A percentile compares a stretch with the other conserved stretches of the same genome.
Evolutionary conservation across 306 rosid genomes (phyloP).

Genomic region (Trichosanthes cucumerina): DNA sequence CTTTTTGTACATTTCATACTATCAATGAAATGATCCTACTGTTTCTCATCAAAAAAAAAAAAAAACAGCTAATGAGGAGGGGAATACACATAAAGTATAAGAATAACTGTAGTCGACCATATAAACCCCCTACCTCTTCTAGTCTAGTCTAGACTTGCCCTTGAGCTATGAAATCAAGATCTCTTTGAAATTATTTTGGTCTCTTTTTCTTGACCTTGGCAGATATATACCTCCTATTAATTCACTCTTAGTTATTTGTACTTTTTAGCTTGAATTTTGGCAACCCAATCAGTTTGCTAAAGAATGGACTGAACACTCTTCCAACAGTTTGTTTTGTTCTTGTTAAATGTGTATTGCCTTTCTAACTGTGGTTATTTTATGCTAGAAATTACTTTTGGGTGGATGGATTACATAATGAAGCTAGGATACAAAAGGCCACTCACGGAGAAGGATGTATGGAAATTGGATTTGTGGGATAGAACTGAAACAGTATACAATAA

Average conservation of each 20-base stretch:
- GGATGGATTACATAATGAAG: slow-evolving; percentile 80
- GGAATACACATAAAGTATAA: neutral
- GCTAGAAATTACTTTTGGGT: slow-evolving; percentile 51
- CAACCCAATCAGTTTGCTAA: neutral
- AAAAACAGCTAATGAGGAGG: neutral
- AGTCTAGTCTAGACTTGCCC: neutral
- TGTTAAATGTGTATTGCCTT: neutral
- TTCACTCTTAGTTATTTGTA: neutral
- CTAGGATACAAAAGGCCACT: slow-evolving; percentile 74
- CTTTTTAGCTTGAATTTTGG: neutral
- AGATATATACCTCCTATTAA: neutral
- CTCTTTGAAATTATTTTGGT: neutral
- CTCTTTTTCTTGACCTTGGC: neutral
- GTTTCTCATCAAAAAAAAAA: too few relatives aligned
- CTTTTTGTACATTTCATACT: too few relatives aligned
- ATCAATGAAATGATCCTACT: too few relatives aligned
- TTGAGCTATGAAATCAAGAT: neutral
- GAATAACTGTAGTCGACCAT: neutral
- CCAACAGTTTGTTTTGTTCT: neutral
- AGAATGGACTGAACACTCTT: neutral
- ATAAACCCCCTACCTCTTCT: neutral
- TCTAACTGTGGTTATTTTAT: neutral
- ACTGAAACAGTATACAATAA: slow-evolving; percentile 61
- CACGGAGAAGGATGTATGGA: slow-evolving; percentile 88
- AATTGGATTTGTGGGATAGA: slow-evolving; percentile 79